Conservation (phyloP, 768 basidiomycete genomes). For the Thelephora aurantiotincta region DNA sequence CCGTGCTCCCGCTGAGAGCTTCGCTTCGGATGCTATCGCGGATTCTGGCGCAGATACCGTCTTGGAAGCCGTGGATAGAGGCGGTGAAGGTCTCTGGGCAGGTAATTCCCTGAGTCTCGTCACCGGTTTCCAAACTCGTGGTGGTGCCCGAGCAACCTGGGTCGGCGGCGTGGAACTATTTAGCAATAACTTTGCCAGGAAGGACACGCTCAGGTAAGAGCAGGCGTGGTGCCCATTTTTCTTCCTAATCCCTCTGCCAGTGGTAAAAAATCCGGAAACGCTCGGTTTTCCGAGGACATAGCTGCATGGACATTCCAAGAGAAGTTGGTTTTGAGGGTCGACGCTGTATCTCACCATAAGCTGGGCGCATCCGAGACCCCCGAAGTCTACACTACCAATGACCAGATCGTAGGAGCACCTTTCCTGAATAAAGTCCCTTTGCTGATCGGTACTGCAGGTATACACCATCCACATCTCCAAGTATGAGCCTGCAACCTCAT, state of each 20-base stretch:
- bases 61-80: constrained; percentile 58
- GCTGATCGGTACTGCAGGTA: constrained; percentile 28
- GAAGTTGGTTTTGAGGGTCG: constrained; percentile 64
- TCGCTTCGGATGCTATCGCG: constrained; percentile 51
- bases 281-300: constrained; percentile 58
- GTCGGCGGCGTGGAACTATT: constrained; percentile 73
- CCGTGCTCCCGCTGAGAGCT: constrained; percentile 60
- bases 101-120: constrained; percentile 68
- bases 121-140: constrained; percentile 77
- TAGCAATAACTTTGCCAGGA: constrained; percentile 58
- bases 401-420: constrained; percentile 52
- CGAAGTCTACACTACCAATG: constrained; percentile 76
- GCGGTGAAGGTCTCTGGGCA: constrained; percentile 72
- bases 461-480: constrained; percentile 63
- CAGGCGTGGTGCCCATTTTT: neutral
- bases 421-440: neutral
- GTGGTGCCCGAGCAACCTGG: constrained; percentile 68
- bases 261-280: constrained; percentile 59
- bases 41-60: constrained; percentile 47
- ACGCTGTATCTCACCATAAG: constrained; percentile 58
- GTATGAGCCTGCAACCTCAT: constrained; percentile 36
- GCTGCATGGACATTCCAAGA: constrained; percentile 90
- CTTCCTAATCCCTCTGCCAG: constrained; percentile 16
- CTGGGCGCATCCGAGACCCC: constrained; percentile 45
- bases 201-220: constrained; percentile 45